Conservation (phyloP, 2,329 filamentous ascomycete species). For the Aphanocladium album region DNA sequence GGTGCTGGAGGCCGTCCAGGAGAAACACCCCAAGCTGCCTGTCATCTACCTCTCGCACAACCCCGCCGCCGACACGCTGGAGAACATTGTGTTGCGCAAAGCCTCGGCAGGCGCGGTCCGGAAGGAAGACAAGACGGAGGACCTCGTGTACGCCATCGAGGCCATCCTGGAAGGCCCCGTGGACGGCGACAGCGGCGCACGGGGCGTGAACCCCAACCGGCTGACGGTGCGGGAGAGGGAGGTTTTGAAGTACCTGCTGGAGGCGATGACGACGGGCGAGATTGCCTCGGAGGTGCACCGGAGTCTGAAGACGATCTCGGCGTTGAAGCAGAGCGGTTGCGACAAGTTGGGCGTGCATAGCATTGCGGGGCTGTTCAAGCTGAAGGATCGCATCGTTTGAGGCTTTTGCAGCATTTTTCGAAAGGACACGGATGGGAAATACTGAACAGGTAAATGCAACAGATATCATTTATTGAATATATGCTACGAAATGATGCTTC, state of each 20-base stretch:
- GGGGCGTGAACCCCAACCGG: background rate
- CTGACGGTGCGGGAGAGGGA: background rate
- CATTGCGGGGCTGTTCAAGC: conserved; percentile 4
- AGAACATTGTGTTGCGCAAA: conserved; percentile 3
- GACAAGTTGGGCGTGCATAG: conserved; percentile 6
- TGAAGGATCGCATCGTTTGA: conserved; percentile 4
- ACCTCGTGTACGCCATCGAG: background rate
- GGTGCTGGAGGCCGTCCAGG: background rate
- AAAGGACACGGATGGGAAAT: too few species aligned
- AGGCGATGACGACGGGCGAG: conserved; percentile 6
- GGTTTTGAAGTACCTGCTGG: background rate
- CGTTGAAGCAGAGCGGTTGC: conserved; percentile 7
- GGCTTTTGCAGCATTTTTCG: too few species aligned
- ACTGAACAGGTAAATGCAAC: too few species aligned
- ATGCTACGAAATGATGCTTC: too few species aligned
- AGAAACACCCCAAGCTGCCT: background rate
- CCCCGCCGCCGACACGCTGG: conserved; percentile 2
- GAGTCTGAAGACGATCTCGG: background rate
- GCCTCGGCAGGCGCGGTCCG: background rate
- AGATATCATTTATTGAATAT: too few species aligned
- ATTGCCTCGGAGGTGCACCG: conserved; percentile 3
- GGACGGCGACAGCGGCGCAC: background rate
- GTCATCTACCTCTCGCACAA: conserved; percentile 1
- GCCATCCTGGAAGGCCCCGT: background rate
- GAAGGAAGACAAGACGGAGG: conserved; percentile 1